Evolutionary conservation across 2,329 filamentous ascomycete genomes (phyloP), one percentile per base, ranked within the genome.

Genomic region (Fusarium graminum): DNA sequence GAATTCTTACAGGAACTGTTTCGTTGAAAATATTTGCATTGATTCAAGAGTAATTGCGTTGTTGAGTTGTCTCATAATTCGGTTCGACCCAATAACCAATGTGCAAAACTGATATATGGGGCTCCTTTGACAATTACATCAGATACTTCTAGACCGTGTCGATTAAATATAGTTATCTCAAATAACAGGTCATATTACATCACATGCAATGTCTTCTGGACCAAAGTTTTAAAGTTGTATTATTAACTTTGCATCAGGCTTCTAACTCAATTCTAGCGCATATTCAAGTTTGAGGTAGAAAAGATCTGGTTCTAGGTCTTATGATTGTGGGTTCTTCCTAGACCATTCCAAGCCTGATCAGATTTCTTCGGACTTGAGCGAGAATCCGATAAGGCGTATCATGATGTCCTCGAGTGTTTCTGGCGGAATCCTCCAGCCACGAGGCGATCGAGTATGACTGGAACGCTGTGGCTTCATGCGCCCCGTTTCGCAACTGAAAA

Each of bases 361-460:
- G 39, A 34, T 61, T 28, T 53, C n/a, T 38, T 46, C 42, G 44
- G 40, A 45, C 28, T 47, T 64, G 42, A 47, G 64, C 30, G 59
- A 47, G 25, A 40, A n/a, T 28, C 28, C 32, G 30, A 40, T 17
- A 32, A 46, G 39, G 26, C 30, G 36, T 55, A 34, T 61, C 41
- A 40, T 61, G 41, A 22, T 28, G 50, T 51, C 39, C 40, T 45
- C 40, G 55, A 43, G 41, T 14, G 47, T 28, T 40, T 45, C 26
- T 39, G 25, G 32, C 40, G 36, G 47, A 55, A 65, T 55, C 29
- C 38, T 65, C 47, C 39, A 60, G 60, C 51, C 60, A 65, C 56
- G n/a, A 49, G 30, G 44, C 38, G 22, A 49, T 39, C 34, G 39
- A 64, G 36, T 34, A 43, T 32, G 30, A 34, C 28, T 43, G 39